These are phyloP conservation scores for Colletotrichum gloeosporioides DNA, from an alignment of 2,329 filamentous ascomycete species.

Conservation along the genomic window DNA sequence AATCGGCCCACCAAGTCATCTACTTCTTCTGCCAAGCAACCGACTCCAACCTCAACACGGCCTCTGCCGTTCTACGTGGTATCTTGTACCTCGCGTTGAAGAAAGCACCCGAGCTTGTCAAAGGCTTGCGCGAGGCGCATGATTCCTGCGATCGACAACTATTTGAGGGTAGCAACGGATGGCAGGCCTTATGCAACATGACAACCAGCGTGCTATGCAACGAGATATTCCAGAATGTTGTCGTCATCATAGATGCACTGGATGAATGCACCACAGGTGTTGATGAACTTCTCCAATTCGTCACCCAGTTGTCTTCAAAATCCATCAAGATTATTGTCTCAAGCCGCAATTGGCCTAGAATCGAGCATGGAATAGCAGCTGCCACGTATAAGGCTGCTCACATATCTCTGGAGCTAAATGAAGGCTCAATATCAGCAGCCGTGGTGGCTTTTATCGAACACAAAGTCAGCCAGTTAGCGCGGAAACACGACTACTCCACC, in stretches of 20 bases:
- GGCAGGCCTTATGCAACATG: conserved; percentile 39
- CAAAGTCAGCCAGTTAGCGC: conserved; percentile 31
- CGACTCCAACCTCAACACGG: conserved; percentile 39
- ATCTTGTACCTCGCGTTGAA: conserved; percentile 44
- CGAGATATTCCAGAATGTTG: conserved; percentile 25
- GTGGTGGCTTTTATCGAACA: conserved; percentile 38
- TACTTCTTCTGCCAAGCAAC: conserved; percentile 51
- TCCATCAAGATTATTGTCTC: conserved; percentile 48
- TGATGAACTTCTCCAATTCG: conserved; percentile 38
- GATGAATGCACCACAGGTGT: neutral
- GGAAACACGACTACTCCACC: neutral
- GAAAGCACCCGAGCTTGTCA: neutral
- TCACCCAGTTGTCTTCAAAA: conserved; percentile 22
- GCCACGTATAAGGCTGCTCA: conserved; percentile 20
- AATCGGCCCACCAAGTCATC: neutral
- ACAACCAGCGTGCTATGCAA: conserved; percentile 44
- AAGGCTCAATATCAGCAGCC: conserved; percentile 33
- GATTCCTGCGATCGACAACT: conserved; percentile 30
- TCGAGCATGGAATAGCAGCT: conserved; percentile 35
- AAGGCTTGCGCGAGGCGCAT: neutral
- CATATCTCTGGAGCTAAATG: conserved; percentile 42
- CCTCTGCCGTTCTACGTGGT: conserved; percentile 44
- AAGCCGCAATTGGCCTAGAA: conserved; percentile 45
- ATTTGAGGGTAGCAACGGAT: conserved; percentile 40
- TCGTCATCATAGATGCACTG: conserved; percentile 38